Evolutionary conservation across 106 monocot genomes (phyloP).

Genomic region (Acanthochlamys bracteata): DNA sequence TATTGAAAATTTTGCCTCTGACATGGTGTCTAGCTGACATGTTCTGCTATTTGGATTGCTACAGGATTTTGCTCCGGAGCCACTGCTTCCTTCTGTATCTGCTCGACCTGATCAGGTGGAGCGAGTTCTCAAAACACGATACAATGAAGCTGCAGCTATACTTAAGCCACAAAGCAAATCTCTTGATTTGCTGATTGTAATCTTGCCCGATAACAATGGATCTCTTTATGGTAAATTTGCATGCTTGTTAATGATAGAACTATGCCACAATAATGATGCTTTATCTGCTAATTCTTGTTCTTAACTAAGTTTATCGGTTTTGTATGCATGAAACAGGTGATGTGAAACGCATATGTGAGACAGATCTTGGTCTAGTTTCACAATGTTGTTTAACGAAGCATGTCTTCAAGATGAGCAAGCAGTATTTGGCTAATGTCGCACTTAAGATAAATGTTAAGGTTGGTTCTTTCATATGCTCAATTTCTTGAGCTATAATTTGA

Average conservation of each 20-base stretch:
- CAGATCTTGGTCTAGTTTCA: conserved; percentile 88
- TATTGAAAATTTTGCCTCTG: not conserved
- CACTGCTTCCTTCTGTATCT: conserved; percentile 46
- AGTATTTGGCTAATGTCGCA: conserved; percentile 96
- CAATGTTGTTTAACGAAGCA: conserved; percentile 96
- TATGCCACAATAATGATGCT: too few relatives aligned
- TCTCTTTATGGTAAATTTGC: conserved; percentile 71
- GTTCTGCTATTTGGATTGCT: not conserved
- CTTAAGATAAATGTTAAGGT: conserved; percentile 99
- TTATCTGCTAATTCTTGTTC: not conserved
- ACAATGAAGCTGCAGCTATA: conserved; percentile 43
- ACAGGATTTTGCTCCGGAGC: conserved; percentile 68
- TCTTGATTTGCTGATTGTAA: conserved; percentile 75
- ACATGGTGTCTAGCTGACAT: not conserved
- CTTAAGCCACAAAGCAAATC: conserved; percentile 51
- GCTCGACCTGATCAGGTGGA: conserved; percentile 78
- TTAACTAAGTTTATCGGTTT: not conserved
- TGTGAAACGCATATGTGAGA: conserved; percentile 93
- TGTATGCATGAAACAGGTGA: conserved; percentile 43
- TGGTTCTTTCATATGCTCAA: not conserved
- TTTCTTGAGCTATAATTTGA: not conserved
- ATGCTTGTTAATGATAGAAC: too few relatives aligned
- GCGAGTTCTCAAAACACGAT: conserved; percentile 51
- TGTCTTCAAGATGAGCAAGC: conserved; percentile 76
- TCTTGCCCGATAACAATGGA: conserved; percentile 93